Conservation (phyloP, 371 early-diverging fungal species). For the Mucor plumbeus region DNA sequence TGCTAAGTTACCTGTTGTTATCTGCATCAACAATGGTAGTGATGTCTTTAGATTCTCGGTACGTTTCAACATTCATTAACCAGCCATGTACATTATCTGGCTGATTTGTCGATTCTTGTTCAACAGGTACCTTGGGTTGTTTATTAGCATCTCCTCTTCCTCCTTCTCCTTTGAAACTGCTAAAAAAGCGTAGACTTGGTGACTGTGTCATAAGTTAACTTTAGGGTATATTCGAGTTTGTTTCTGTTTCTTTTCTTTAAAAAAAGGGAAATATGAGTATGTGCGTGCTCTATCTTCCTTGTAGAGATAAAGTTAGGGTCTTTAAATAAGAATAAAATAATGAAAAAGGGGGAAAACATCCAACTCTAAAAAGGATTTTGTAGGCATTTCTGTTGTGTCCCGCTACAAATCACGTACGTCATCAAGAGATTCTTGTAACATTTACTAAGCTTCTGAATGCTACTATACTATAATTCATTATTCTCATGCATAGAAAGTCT, state of each 20-base stretch:
- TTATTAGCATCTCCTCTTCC: background rate
- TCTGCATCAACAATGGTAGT: slow-evolving; percentile 31
- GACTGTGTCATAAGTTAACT: slow-evolving; percentile 25
- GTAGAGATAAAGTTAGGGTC: background rate
- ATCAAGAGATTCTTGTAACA: slow-evolving; percentile 2
- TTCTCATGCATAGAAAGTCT: background rate
- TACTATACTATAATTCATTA: background rate
- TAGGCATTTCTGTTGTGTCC: background rate
- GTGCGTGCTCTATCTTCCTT: background rate
- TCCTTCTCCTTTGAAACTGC: slow-evolving; percentile 11
- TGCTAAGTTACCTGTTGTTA: slow-evolving; percentile 30
- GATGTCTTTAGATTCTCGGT: slow-evolving; percentile 7
- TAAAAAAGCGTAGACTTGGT: slow-evolving; percentile 27
- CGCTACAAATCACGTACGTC: background rate
- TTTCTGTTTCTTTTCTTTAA: background rate
- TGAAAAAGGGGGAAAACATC: background rate
- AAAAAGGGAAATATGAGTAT: background rate
- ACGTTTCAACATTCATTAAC: slow-evolving; percentile 31
- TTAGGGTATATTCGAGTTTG: background rate
- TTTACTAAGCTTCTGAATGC: background rate
- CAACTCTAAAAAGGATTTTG: background rate
- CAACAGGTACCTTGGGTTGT: background rate
- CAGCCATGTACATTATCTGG: slow-evolving; percentile 36
- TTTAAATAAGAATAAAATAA: background rate
- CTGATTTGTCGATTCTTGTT: slow-evolving; percentile 7